Evolutionary conservation across 1,139 yeast species (phyloP), one percentile per base, ranked within the genome.

Genomic region (Kluyveromyces sp.): DNA sequence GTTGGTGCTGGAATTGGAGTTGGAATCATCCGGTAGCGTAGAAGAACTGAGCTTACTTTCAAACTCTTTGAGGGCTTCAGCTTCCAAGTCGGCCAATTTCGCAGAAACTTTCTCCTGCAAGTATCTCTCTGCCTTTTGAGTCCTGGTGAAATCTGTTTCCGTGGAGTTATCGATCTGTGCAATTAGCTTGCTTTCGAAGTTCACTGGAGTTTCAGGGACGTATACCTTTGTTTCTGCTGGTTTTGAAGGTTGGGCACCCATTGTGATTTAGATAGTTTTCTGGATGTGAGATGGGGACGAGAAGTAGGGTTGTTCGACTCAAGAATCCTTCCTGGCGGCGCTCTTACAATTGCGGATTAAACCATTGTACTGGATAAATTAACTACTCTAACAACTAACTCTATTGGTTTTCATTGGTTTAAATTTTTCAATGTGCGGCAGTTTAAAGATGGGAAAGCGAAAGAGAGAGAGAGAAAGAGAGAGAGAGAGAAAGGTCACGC

Each of bases 141-240:
- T 75, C 60, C 96, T 80, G 25, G 95, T 78, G 64, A 79, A 85
- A 63, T 89, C 90, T 6, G 94, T 79, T 73, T 87, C 96, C 41
- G 78, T 73, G 6, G 85, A 75, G 44, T 77, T 72, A 56, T 86
- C 95, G 54, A 89, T 75, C 60, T 83, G 85, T 27, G 81, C 74
- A 53, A 87, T 71, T 51, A 83, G 77, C 30, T 79, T 75, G 21
- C 83, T 81, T 50, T 83, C 81, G 65, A 81, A 83, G 60, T 84
- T 88, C 43, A 86, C 79, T 40, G 92, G 90, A 4, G 90, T 77
- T 48, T 75, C 66, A 45, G 96, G 89, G 4, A 80, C 72, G 60
- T 79, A 81, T 44, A 80, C 81, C 67, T 77, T 81, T 37, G 81
- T 77, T 58, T 79, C 83, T 28, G 62, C 60, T 34, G 81, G 31